phyloP scores from a whole-genome alignment of 208 protist species.

The Leishmania amazonensis region DNA sequence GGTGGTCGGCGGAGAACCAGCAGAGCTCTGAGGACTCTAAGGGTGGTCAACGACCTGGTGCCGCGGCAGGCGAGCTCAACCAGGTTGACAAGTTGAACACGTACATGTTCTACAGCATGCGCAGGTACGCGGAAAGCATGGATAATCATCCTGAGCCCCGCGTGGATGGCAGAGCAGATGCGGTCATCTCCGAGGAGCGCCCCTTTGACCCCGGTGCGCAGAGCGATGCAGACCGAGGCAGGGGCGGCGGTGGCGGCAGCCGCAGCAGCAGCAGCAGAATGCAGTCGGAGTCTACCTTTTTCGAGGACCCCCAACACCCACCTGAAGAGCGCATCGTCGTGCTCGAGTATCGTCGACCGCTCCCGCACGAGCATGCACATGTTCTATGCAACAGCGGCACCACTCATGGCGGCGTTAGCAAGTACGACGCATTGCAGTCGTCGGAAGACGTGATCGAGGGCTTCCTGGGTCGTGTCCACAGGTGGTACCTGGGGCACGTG shows the following conservation, averaged over 20 bases:
- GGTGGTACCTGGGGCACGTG: slow-evolving; percentile 46
- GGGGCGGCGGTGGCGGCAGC: background rate
- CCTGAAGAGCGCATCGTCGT: slow-evolving; percentile 30
- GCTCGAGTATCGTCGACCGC: slow-evolving; percentile 33
- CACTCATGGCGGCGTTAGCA: background rate
- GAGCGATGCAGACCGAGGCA: background rate
- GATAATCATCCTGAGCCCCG: slow-evolving; percentile 16
- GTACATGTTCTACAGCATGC: slow-evolving; percentile 37
- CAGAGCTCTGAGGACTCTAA: background rate
- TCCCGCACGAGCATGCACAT: slow-evolving; percentile 14
- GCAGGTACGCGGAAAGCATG: slow-evolving; percentile 25
- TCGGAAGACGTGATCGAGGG: slow-evolving; percentile 44
- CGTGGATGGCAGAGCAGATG: slow-evolving; percentile 12
- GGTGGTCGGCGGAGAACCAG: background rate
- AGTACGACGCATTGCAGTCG: slow-evolving; percentile 3
- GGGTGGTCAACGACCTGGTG: background rate
- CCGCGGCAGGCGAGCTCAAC: background rate
- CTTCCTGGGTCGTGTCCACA: slow-evolving; percentile 56
- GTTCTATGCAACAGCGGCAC: slow-evolving; percentile 17
- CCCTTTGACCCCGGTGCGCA: slow-evolving; percentile 16
- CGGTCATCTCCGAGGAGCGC: slow-evolving; percentile 17
- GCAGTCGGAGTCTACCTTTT: slow-evolving; percentile 20
- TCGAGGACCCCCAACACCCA: slow-evolving; percentile 6
- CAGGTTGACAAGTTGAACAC: slow-evolving; percentile 21
- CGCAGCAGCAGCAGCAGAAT: background rate